A percentile compares a stretch with the other conserved stretches of the same genome.
phyloP scores from a whole-genome alignment of 169 alveolate species.

The Plasmodium gaboni region DNA sequence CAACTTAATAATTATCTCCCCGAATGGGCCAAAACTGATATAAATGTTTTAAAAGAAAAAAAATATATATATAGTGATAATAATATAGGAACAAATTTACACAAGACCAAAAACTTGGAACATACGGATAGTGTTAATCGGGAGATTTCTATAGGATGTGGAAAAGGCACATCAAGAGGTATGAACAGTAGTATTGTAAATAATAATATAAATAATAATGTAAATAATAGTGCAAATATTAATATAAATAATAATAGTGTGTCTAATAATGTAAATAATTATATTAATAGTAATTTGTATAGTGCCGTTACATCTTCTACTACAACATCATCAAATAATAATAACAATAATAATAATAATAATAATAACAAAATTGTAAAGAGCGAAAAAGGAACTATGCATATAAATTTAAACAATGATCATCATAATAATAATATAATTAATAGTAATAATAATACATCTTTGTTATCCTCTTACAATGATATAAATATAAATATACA shows the following conservation, averaged over 20 bases:
- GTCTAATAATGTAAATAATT: neutral
- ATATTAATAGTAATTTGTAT: neutral
- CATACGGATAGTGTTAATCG: neutral
- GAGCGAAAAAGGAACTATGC: constrained; percentile 2
- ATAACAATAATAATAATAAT: constrained; percentile 13
- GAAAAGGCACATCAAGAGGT: constrained; percentile 1
- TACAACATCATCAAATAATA: neutral
- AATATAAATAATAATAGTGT: neutral
- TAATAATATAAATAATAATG: too few species aligned
- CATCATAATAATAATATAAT: neutral
- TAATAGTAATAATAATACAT: neutral
- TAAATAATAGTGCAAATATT: too few species aligned
- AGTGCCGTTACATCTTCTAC: constrained; percentile 1
- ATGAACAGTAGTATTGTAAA: too few species aligned
- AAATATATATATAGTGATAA: constrained; percentile 41
- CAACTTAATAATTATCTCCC: constrained; percentile 60
- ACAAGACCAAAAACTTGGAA: constrained; percentile 25
- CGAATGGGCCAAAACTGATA: constrained; percentile 76
- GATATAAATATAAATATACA: neutral
- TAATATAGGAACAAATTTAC: constrained; percentile 25
- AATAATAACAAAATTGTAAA: neutral
- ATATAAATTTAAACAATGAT: neutral
- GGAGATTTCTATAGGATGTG: neutral
- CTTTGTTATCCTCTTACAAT: neutral
- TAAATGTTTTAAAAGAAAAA: constrained; percentile 75